Base-by-base conservation (phyloP, 176 grass and related monocot genomes). In the Oryza longistaminata region DNA sequence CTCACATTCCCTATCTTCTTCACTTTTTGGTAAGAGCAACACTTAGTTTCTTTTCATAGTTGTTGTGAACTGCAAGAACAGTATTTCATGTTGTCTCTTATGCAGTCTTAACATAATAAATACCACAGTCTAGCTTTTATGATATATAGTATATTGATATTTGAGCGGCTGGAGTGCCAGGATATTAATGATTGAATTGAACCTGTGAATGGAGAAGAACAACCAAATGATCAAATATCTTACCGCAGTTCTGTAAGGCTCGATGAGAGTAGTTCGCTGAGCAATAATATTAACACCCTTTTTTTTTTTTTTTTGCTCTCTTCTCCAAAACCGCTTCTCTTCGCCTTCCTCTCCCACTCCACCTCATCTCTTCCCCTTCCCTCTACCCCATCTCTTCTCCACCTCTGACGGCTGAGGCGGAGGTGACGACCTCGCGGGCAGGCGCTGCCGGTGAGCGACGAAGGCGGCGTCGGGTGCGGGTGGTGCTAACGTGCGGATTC, bases 1-100 rank as follows among this genome's bases (percentile, higher is more conserved):
- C 89, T 40, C 95, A 98, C 85, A 98, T 98, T 85, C 95, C 95
- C 21, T 98, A 88, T 95, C 93, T 98, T 88, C 93, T 98, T 77
- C 95, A 98, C 61, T 98, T 98, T 88, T 77, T 98, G 95, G 95
- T 98, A 68, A 93, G 91, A 42, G 74, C 58, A 81, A 49, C 81
- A 48, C 33, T 77, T 21, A 69, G 11, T 73, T 85, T 49, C 2
- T 68, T 21, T 21, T 52, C 64, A 45, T 87, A 42, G 13, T 29
- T 77, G 11, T 52, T 52, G 25, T 84, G 80, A 62, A 80, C 66
- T 84, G 68, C 80, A 61, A 79, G 24, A 40, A 68, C 9, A 72
- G 31, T 13, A 77, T 25, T 73, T 71, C n/a, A 73, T 79, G 73
- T 68, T 73, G 9, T 26, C 48, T 84, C 33, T 45, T 64, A 79